Base-by-base conservation (phyloP, 208 protist species). In the Acanthamoeba healyi region DNA sequence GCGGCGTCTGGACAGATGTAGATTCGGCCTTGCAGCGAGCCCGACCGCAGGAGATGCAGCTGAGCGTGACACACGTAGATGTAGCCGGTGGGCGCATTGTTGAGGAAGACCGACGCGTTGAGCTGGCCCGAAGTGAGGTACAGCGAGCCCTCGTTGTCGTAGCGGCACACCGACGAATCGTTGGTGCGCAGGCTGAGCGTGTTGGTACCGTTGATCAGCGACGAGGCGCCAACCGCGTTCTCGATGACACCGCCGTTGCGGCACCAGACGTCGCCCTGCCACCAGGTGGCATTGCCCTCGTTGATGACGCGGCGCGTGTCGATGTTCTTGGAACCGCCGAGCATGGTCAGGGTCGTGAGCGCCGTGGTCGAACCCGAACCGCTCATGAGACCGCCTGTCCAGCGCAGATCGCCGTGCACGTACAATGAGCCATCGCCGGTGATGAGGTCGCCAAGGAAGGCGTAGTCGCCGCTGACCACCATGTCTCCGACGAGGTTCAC, bases 11-110 rank as follows among this genome's bases (percentile, higher is more conserved):
- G 38, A 38, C 86, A 92, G 24, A 92, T 77, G 65, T 77, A 77
- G 22, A 92, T 70, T 32, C 24, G 58, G 36, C 86, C 86, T 40
- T 70, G 34, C 26, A 92, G n/a, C 14, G 26, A 46, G 56, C 36
- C 86, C 61, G 61, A 79, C 36, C 46, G 42, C 32, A 92, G 40
- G n/a, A 92, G 36, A 19, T 92, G 36, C 34, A 92, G 34, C 61
- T 67, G 56, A 17, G 86, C 86, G 65, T 92, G 26, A 24, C 86
- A 92, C 38, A 92, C 65, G 61, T 92, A 92, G 86, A 92, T 92
- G 86, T 92, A 77, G 65, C 61, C 86, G 26, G 86, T 77, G 65
- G 40, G 56, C 36, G 34, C 51, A 58, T 92, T 92, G 86, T 22
- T n/a, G 58, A 92, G 32, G 34, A 46, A 92, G 34, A 56, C 26